phyloP scores from a whole-genome alignment of 192 early-diverging fungal genomes.

The Coemansia sp. region DNA sequence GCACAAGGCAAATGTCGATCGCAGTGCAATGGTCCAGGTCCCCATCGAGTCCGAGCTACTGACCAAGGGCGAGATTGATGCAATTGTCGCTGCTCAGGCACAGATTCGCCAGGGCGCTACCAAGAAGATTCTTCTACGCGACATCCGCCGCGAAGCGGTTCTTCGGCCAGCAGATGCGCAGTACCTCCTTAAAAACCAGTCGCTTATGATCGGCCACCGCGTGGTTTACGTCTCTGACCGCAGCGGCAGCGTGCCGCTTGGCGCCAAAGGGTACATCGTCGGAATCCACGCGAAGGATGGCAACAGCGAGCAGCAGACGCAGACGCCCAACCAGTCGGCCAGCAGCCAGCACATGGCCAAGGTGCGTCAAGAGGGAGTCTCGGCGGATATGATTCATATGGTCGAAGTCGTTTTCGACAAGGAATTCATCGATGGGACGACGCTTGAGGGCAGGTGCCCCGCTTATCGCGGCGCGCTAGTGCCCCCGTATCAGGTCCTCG shows the following conservation, averaged over 20 bases:
- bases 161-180: constrained; percentile 79
- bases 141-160: constrained; percentile 54
- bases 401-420: constrained; percentile 89
- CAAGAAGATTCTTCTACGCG: constrained; percentile 30
- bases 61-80: constrained; percentile 20
- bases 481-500: constrained; percentile 62
- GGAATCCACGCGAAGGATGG: constrained; percentile 55
- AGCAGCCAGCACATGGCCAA: constrained; percentile 63
- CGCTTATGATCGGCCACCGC: constrained; percentile 84
- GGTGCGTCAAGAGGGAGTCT: constrained; percentile 53
- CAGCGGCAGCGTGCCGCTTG: constrained; percentile 70
- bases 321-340: not conserved
- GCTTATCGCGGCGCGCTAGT: constrained; percentile 71
- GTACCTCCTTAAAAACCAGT: constrained; percentile 69
- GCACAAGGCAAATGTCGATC: constrained; percentile 40
- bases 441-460: constrained; percentile 76
- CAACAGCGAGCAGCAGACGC: not conserved
- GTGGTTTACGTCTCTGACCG: constrained; percentile 69
- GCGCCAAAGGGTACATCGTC: constrained; percentile 79
- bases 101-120: not conserved
- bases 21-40: constrained; percentile 18
- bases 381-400: constrained; percentile 57
- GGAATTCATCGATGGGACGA: constrained; percentile 73
- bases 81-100: constrained; percentile 16
- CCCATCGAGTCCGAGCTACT: constrained; percentile 43